Percentiles rank a stretch among this genome's conserved stretches.
Evolutionary conservation across 495 filamentous ascomycete genomes (phyloP).

Genomic region (Neurospora pannonica): DNA sequence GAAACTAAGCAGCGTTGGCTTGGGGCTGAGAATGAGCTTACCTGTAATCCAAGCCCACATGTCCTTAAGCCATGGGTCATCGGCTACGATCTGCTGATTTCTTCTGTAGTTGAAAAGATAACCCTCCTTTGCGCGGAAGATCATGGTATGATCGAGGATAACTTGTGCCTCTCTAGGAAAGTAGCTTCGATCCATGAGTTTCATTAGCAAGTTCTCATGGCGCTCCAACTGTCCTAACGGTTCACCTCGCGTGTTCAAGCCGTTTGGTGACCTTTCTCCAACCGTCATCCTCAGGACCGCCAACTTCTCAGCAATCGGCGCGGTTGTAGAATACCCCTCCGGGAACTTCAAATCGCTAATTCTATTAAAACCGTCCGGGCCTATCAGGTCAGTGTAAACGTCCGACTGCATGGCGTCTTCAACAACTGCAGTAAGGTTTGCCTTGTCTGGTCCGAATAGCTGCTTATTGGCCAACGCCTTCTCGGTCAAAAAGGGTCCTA

Average conservation of each 20-base stretch:
- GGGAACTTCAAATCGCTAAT: constrained; percentile 7
- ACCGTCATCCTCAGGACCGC: constrained; percentile 24
- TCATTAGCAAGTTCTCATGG: constrained; percentile 37
- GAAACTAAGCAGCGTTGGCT: background rate
- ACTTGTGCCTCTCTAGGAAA: constrained; percentile 29
- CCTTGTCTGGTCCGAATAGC: constrained; percentile 35
- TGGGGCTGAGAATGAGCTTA: constrained; percentile 26
- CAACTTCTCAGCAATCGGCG: constrained; percentile 28
- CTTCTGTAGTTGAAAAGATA: constrained; percentile 67
- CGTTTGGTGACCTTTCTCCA: constrained; percentile 4
- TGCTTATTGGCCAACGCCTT: constrained; percentile 30
- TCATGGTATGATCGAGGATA: constrained; percentile 34
- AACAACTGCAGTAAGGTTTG: constrained; percentile 20
- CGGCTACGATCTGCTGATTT: constrained; percentile 57
- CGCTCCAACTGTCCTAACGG: constrained; percentile 30
- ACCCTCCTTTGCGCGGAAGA: constrained; percentile 52
- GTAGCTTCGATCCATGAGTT: constrained; percentile 32
- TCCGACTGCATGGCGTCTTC: constrained; percentile 20
- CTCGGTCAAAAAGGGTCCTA: constrained; percentile 36
- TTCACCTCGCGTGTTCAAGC: constrained; percentile 1
- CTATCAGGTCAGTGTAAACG: background rate
- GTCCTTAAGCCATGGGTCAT: constrained; percentile 66
- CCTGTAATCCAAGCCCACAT: constrained; percentile 71
- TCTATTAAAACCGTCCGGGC: background rate
- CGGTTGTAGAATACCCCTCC: constrained; percentile 14